Evolutionary conservation across 768 basidiomycete species (phyloP).

Genomic region (Lentinula raphanica): DNA sequence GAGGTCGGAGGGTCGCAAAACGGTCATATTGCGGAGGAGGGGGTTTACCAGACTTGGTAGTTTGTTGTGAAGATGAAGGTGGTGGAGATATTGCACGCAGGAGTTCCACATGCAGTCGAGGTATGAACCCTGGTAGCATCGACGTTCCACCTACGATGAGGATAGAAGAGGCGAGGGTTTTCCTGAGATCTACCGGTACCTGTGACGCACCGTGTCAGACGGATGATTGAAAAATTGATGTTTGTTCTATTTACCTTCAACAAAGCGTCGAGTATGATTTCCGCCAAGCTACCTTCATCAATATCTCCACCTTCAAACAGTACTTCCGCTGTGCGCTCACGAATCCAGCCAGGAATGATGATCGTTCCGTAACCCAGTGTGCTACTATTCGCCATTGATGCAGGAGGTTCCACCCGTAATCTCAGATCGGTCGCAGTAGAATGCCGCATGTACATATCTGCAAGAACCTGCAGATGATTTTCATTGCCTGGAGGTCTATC

Average conservation of each 20-base stretch:
- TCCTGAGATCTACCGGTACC: constrained; percentile 88
- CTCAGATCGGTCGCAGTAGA: constrained; percentile 74
- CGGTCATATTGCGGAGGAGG: constrained; percentile 60
- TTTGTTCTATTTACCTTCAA: constrained; percentile 59
- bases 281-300: constrained; percentile 80
- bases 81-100: constrained; percentile 52
- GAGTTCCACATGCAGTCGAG: constrained; percentile 78
- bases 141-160: constrained; percentile 85
- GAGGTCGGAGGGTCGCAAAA: constrained; percentile 66
- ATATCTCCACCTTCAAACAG: constrained; percentile 88
- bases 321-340: constrained; percentile 87
- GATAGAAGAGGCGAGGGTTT: constrained; percentile 77
- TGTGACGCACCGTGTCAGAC: constrained; percentile 24
- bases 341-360: constrained; percentile 90
- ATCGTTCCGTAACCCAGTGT: constrained; percentile 71
- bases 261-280: constrained; percentile 72
- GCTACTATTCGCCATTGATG: constrained; percentile 37
- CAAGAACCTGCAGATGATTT: constrained; percentile 57
- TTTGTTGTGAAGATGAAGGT: constrained; percentile 25
- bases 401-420: constrained; percentile 64
- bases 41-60: constrained; percentile 31
- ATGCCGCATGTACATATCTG: constrained; percentile 66
- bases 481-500: constrained; percentile 32
- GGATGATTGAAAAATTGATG: background rate
- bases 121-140: constrained; percentile 90